These are phyloP conservation scores for Lotmaria passim DNA, from an alignment of 208 protist species.

Conservation along the genomic window DNA sequence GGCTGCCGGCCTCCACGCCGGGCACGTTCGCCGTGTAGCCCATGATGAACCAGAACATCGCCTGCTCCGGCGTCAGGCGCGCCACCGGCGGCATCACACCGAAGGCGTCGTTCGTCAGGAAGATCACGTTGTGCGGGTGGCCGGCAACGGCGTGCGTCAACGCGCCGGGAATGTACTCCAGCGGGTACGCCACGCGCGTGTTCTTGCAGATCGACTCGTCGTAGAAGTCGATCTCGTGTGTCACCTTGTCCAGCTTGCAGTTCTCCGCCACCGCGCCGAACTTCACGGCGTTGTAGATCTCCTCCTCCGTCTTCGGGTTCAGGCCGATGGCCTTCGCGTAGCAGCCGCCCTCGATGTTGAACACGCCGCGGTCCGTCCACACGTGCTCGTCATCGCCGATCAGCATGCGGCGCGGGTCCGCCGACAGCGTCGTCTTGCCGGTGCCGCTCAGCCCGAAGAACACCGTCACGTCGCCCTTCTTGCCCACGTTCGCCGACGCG, in stretches of 20 bases:
- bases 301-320: constrained; percentile 89
- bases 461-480: constrained; percentile 73
- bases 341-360: constrained; percentile 95
- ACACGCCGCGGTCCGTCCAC: constrained; percentile 89
- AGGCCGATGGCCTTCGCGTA: constrained; percentile 94
- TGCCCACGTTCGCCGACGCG: constrained; percentile 90
- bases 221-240: constrained; percentile 92
- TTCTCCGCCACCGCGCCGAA: constrained; percentile 92
- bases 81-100: constrained; percentile 97
- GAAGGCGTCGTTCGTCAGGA: constrained; percentile 98
- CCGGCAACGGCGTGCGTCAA: constrained; percentile 74
- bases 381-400: constrained; percentile 95
- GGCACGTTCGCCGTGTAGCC: constrained; percentile 95
- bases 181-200: constrained; percentile 95
- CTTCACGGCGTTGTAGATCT: constrained; percentile 91
- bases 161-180: constrained; percentile 94
- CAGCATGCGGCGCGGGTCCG: constrained; percentile 82
- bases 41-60: constrained; percentile 96
- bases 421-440: constrained; percentile 94
- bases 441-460: constrained; percentile 94
- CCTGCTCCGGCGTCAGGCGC: constrained; percentile 90
- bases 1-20: constrained; percentile 94
- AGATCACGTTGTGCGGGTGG: constrained; percentile 96
- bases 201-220: constrained; percentile 96
- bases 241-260: constrained; percentile 68